These are phyloP conservation scores for Aurantiochytrium sp. DNA, from an alignment of 108 stramenopile species.

Conservation along the genomic window DNA sequence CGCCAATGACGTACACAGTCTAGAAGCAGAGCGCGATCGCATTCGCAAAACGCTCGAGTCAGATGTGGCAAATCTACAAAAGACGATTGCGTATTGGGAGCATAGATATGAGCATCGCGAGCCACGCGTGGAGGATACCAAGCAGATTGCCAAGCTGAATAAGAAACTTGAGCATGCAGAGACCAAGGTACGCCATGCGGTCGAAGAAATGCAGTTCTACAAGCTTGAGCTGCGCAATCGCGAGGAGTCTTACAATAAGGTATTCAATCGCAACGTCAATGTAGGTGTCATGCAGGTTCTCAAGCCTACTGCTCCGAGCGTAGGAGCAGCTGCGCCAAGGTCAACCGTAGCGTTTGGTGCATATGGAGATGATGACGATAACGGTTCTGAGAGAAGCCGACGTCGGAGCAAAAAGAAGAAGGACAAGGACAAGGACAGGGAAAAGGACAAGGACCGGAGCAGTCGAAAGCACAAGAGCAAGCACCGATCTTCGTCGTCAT, in stretches of 20 bases:
- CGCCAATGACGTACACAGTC: background rate
- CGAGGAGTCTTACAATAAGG: slow-evolving; percentile 56
- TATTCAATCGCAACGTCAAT: slow-evolving; percentile 41
- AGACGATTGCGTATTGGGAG: background rate
- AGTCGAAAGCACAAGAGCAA: background rate
- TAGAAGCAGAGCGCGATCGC: background rate
- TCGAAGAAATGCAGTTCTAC: slow-evolving; percentile 52
- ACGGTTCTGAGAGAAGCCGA: background rate
- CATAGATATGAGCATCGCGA: background rate
- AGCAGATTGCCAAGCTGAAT: background rate
- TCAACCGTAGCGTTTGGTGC: background rate
- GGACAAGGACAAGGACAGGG: background rate
- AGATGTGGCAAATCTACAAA: background rate
- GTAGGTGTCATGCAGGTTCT: slow-evolving; percentile 50
- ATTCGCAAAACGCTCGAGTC: background rate
- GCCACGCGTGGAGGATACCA: background rate
- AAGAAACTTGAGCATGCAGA: slow-evolving; percentile 22
- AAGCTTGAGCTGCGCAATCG: slow-evolving; percentile 60
- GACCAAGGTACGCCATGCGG: slow-evolving; percentile 4
- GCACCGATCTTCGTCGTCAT: too few species aligned
- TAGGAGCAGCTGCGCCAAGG: background rate
- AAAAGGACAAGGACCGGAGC: background rate
- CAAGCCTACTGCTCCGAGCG: background rate
- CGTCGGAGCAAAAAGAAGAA: background rate
- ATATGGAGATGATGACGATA: background rate